A percentile compares a stretch with the other conserved stretches of the same genome.
phyloP scores from a whole-genome alignment of 106 monocot genomes.

The Agapanthus africanus region DNA sequence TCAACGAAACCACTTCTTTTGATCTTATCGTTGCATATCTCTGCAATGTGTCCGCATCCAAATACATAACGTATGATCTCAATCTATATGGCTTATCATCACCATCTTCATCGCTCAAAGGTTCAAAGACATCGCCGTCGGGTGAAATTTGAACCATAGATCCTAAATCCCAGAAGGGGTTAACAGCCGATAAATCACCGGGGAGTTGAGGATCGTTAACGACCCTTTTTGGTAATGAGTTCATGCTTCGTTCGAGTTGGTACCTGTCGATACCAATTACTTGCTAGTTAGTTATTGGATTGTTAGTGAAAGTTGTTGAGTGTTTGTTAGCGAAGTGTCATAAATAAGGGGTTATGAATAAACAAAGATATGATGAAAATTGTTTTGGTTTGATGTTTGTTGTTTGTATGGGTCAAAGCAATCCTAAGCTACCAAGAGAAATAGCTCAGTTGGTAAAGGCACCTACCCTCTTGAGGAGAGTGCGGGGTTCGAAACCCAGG shows the following conservation, averaged over 20 bases:
- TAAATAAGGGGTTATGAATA: no score
- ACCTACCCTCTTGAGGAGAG: no score
- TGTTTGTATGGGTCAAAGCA: no score
- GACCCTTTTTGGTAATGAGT: constrained; percentile 41
- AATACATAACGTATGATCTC: constrained; percentile 75
- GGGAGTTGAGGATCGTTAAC: constrained; percentile 20
- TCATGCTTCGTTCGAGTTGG: constrained; percentile 85
- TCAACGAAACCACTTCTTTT: constrained; percentile 66
- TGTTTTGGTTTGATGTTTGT: no score
- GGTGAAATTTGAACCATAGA: constrained; percentile 78
- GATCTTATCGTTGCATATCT: constrained; percentile 90
- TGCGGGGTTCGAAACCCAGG: no score
- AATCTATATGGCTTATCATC: constrained; percentile 36
- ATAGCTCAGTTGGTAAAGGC: no score
- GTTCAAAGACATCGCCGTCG: constrained; percentile 26
- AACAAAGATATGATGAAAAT: no score
- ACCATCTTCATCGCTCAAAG: constrained; percentile 25
- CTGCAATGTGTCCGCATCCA: constrained; percentile 90
- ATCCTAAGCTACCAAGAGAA: no score
- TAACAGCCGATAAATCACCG: constrained; percentile 49
- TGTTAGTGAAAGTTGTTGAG: no score
- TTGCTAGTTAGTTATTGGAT: no score
- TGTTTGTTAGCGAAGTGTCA: no score
- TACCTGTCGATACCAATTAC: no score
- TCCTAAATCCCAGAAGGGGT: constrained; percentile 88